Conservation (phyloP, 1,284 basidiomycete species). For the Tremellales sp. region DNA sequence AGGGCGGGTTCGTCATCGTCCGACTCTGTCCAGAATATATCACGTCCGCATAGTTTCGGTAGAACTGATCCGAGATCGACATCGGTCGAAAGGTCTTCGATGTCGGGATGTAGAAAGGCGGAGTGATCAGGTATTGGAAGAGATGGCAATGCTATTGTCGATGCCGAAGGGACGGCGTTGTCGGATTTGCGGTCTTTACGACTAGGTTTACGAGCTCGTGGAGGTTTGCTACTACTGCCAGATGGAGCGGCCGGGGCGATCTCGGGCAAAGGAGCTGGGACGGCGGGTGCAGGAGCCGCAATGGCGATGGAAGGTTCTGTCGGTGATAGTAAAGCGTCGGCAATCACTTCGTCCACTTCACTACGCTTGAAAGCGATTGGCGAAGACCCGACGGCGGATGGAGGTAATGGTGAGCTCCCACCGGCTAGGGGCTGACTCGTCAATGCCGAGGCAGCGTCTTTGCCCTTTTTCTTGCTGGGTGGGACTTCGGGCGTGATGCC, state of each 20-base stretch:
- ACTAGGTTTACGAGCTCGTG: background rate
- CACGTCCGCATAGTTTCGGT: background rate
- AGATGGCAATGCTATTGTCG: background rate
- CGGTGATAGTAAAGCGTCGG: background rate
- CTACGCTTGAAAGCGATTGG: background rate
- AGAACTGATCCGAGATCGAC: slow-evolving; percentile 5
- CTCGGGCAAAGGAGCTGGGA: background rate
- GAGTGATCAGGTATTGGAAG: background rate
- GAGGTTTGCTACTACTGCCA: too few relatives aligned
- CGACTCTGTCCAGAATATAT: background rate
- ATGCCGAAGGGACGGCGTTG: background rate
- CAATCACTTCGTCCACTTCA: background rate
- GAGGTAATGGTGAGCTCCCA: too few relatives aligned
- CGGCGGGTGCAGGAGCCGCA: too few relatives aligned
- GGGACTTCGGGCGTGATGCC: background rate
- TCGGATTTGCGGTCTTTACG: background rate
- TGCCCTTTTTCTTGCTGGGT: slow-evolving; percentile 1
- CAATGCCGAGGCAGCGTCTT: background rate
- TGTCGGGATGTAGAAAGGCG: background rate
- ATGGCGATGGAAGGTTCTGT: background rate
- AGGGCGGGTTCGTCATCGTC: slow-evolving; percentile 2
- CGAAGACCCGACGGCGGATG: too few relatives aligned
- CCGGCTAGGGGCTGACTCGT: background rate
- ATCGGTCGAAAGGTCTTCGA: slow-evolving; percentile 5
- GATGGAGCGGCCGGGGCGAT: background rate